Conservation (phyloP, 257 asterid species). For the Nicotiana obtusifolia region DNA sequence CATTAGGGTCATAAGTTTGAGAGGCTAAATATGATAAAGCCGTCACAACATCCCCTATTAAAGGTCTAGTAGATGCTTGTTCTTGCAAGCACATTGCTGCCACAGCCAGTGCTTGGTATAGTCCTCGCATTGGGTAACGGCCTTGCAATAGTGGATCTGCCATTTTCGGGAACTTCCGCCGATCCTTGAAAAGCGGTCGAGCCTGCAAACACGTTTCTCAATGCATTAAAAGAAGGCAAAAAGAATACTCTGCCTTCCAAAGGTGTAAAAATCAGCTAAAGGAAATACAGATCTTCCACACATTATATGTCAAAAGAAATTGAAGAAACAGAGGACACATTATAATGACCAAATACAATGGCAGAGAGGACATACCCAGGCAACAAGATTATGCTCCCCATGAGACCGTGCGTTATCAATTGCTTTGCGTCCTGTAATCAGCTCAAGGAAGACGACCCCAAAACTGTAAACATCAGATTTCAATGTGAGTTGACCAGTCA, state of each 20-base stretch:
- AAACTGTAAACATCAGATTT: constrained; percentile 84
- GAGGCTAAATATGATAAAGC: constrained; percentile 76
- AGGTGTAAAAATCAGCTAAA: background rate
- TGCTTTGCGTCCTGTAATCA: constrained; percentile 86
- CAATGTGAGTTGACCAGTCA: constrained; percentile 91
- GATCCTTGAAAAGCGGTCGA: constrained; percentile 79
- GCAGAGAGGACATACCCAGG: constrained; percentile 53
- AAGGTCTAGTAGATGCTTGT: constrained; percentile 85
- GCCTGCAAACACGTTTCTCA: constrained; percentile 47
- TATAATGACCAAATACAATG: background rate
- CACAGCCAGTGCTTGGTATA: constrained; percentile 84
- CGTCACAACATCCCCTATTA: constrained; percentile 83
- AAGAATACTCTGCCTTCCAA: background rate
- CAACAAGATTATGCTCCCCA: constrained; percentile 82
- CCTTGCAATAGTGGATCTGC: constrained; percentile 92
- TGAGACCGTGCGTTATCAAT: constrained; percentile 55
- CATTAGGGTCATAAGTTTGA: constrained; percentile 64
- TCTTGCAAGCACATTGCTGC: constrained; percentile 99
- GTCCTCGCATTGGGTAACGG: constrained; percentile 78
- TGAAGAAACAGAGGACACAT: background rate
- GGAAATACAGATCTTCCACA: background rate
- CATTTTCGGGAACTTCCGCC: constrained; percentile 76
- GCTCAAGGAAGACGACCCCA: constrained; percentile 87
- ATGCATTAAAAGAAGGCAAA: background rate
- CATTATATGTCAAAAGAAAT: background rate